A percentile compares a stretch with the other conserved stretches of the same genome.
phyloP scores from a whole-genome alignment of 345 rosid genomes.

The Moringa oleifera region DNA sequence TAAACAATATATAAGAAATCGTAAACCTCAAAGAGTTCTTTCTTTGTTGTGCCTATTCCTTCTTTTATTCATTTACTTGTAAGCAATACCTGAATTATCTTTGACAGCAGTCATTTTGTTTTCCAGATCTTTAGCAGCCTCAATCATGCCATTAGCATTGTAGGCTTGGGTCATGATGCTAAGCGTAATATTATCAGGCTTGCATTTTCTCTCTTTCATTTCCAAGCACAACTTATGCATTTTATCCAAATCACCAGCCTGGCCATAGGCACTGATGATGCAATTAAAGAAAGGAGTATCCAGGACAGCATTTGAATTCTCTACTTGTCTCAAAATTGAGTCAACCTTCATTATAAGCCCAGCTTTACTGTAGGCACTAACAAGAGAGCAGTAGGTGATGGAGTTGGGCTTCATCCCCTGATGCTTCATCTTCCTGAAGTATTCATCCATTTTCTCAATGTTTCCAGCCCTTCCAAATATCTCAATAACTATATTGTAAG shows the following conservation, averaged over 20 bases:
- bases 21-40: too few relatives aligned
- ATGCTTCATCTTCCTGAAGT: conserved; percentile 67
- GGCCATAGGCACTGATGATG: conserved; percentile 68
- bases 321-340: conserved; percentile 66
- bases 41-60: too few relatives aligned
- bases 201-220: conserved; percentile 68
- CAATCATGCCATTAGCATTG: conserved; percentile 55
- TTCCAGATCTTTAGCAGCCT: conserved; percentile 52
- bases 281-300: conserved; percentile 84
- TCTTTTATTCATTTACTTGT: background rate
- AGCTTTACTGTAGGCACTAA: conserved; percentile 56
- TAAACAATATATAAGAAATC: too few relatives aligned
- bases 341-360: conserved; percentile 55
- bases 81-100: conserved; percentile 29
- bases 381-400: conserved; percentile 70
- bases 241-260: conserved; percentile 59
- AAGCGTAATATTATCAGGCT: conserved; percentile 58
- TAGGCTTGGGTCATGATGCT: conserved; percentile 72
- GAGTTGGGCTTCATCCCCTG: conserved; percentile 75
- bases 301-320: conserved; percentile 64
- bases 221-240: conserved; percentile 54
- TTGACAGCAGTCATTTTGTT: conserved; percentile 31
- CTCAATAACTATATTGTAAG: conserved; percentile 67
- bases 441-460: conserved; percentile 58
- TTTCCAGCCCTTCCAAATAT: conserved; percentile 57